Conservation (phyloP, 768 basidiomycete species). For the Mycena olivaceomarginata region DNA sequence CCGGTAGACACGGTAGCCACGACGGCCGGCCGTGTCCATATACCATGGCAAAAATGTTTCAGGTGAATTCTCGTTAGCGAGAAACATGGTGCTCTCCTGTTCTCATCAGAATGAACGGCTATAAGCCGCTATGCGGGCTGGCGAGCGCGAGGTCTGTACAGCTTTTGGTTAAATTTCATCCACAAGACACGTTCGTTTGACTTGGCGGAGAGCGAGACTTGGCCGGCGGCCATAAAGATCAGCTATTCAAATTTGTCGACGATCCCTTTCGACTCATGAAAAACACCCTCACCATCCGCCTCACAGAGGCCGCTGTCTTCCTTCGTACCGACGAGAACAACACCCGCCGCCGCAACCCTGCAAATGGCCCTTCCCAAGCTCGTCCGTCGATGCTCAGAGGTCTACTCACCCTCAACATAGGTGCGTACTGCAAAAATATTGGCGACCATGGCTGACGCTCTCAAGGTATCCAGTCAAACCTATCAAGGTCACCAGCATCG, state of each 20-base stretch:
- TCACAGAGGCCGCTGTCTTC: conserved; percentile 73
- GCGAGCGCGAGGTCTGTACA: conserved; percentile 1
- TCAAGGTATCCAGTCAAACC: conserved; percentile 72
- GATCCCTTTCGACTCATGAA: conserved; percentile 31
- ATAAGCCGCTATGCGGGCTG: background rate
- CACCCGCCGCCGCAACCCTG: conserved; percentile 51
- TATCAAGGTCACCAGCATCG: conserved; percentile 90
- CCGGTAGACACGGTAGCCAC: background rate
- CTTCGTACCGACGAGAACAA: conserved; percentile 58
- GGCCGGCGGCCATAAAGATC: conserved; percentile 21
- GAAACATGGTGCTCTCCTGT: background rate
- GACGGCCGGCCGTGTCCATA: too few species aligned
- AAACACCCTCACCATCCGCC: conserved; percentile 58
- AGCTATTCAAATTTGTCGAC: background rate
- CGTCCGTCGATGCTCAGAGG: conserved; percentile 79
- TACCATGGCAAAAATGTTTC: too few species aligned
- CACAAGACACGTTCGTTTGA: background rate
- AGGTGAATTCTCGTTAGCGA: background rate
- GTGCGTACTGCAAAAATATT: conserved; percentile 21
- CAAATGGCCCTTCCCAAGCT: conserved; percentile 47
- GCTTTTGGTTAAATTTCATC: background rate
- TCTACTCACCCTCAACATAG: conserved; percentile 72
- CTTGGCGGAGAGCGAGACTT: background rate
- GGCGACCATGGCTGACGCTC: conserved; percentile 51
- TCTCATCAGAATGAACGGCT: background rate